Evolutionary conservation across 495 filamentous ascomycete species (phyloP).

Genomic region (Podospora bellae-mahoneyi): DNA sequence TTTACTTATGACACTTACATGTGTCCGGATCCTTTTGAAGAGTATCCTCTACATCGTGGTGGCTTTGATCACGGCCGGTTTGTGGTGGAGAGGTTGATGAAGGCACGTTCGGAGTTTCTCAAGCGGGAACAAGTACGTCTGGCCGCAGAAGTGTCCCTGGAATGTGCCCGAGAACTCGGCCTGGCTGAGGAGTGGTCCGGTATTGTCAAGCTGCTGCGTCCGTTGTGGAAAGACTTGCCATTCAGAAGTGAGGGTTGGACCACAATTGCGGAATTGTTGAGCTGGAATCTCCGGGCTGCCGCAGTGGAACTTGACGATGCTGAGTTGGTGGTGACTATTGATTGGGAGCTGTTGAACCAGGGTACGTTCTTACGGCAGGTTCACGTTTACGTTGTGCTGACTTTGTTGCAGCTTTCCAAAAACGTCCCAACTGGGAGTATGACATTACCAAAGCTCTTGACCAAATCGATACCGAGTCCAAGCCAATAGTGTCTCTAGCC

Average conservation of each 20-base stretch:
- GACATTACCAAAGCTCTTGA: slow-evolving; percentile 70
- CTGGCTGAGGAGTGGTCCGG: slow-evolving; percentile 59
- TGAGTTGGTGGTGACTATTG: slow-evolving; percentile 67
- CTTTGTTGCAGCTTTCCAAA: slow-evolving; percentile 52
- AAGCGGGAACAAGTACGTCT: slow-evolving; percentile 59
- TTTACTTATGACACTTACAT: slow-evolving; percentile 83
- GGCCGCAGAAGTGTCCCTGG: slow-evolving; percentile 65
- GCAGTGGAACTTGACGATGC: slow-evolving; percentile 61
- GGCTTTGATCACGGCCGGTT: slow-evolving; percentile 63
- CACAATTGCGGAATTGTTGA: slow-evolving; percentile 65
- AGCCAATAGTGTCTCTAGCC: slow-evolving; percentile 61
- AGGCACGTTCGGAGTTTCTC: slow-evolving; percentile 62
- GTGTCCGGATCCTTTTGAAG: slow-evolving; percentile 70
- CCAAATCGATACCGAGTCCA: slow-evolving; percentile 51
- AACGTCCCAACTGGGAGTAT: slow-evolving; percentile 62
- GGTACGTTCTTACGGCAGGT: slow-evolving; percentile 45
- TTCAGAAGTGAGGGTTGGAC: slow-evolving; percentile 84
- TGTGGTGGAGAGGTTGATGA: slow-evolving; percentile 58
- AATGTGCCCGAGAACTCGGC: slow-evolving; percentile 66
- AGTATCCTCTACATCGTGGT: slow-evolving; percentile 55
- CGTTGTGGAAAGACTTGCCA: slow-evolving; percentile 67
- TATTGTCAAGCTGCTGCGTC: slow-evolving; percentile 62
- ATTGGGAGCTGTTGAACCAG: slow-evolving; percentile 75
- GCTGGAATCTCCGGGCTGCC: slow-evolving; percentile 70
- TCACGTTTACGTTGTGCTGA: background rate